Percentiles rank a stretch among this genome's conserved stretches.
These are phyloP conservation scores for Elongisporangium anandrum DNA, from an alignment of 352 stramenopile genomes.

Conservation along the genomic window DNA sequence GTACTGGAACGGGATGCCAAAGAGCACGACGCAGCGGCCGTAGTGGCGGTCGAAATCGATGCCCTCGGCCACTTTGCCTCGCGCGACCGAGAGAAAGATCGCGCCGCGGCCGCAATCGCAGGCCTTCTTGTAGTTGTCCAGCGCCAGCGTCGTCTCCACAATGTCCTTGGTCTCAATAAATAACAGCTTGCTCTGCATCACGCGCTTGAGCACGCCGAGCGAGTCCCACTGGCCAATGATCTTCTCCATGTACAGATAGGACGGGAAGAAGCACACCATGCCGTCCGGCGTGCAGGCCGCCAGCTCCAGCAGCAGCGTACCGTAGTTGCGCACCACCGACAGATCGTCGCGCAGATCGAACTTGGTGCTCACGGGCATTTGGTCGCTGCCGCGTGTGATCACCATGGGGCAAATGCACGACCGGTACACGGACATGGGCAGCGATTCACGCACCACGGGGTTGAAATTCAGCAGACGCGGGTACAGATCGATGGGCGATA, in stretches of 20 bases:
- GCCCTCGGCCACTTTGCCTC: conserved; percentile 98
- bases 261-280: conserved; percentile 99
- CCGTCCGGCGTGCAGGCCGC: conserved; percentile 94
- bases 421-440: conserved; percentile 98
- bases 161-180: conserved; percentile 99
- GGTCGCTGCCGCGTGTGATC: conserved; percentile 96
- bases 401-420: conserved; percentile 97
- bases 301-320: conserved; percentile 93
- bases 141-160: conserved; percentile 97
- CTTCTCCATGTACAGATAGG: conserved; percentile 99
- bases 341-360: conserved; percentile 87
- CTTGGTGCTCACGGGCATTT: conserved; percentile 95
- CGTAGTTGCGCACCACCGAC: conserved; percentile 96
- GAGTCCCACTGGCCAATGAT: conserved; percentile 97
- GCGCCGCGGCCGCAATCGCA: conserved; percentile 95
- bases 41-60: conserved; percentile 99
- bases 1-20: conserved; percentile 99
- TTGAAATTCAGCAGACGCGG: conserved; percentile 98
- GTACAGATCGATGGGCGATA: conserved; percentile 99
- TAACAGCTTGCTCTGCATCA: conserved; percentile 96
- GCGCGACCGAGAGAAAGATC: conserved; percentile 98
- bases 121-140: conserved; percentile 98
- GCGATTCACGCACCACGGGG: conserved; percentile 93
- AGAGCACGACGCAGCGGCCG: conserved; percentile 96
- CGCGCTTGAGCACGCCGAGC: conserved; percentile 87